Base-by-base conservation (phyloP, 768 basidiomycete genomes). In the Lactifluus hygrophoroides region DNA sequence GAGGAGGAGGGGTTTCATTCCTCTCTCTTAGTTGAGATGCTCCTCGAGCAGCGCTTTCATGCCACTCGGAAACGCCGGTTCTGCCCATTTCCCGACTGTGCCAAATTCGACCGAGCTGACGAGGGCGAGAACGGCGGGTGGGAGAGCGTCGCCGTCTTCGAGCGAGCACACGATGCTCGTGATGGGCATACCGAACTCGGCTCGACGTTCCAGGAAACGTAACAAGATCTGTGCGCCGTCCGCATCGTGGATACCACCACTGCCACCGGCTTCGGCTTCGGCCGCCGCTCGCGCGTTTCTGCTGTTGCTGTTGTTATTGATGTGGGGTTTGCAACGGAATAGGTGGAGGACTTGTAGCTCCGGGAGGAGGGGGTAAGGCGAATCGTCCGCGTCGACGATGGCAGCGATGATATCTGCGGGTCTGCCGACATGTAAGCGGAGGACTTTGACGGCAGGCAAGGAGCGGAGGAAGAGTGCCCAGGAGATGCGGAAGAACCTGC, bases 11-110 rank as follows among this genome's bases (percentile, higher is more conserved):
- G 13, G 40, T 19, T n/a, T 19, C 10, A 42, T n/a, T 32, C 32
- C 0, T 10, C 10, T 13, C n/a, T 9, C 21, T 19, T 37, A 60
- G 37, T 46, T 37, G 28, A 60, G 59, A 37, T 60, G 37, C 14
- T 60, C 49, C 19, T 60, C 59, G 19, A 60, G 59, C 28, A 56
- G 30, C 43, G 54, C 49, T 23, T 30, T 30, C 54, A 60, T 51
- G 9, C 49, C 45, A 10, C 43, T 45, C 19, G 59, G 59, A 44
- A 60, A 60, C 16, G n/a, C 3, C 5, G 49, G 35, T 5, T 35
- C 19, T n/a, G 23, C 32, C 54, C 59, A 60, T 14, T 23, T 43
- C 1, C 37, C 58, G 5, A 43, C 23, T 1, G 3, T 2, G 5
- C 49, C 54, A 1, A 42, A 23, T n/a, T 56, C 59, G 35, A 60